These are phyloP conservation scores for Candida incommunis DNA, from an alignment of 805 yeast genomes.

Conservation along the genomic window DNA sequence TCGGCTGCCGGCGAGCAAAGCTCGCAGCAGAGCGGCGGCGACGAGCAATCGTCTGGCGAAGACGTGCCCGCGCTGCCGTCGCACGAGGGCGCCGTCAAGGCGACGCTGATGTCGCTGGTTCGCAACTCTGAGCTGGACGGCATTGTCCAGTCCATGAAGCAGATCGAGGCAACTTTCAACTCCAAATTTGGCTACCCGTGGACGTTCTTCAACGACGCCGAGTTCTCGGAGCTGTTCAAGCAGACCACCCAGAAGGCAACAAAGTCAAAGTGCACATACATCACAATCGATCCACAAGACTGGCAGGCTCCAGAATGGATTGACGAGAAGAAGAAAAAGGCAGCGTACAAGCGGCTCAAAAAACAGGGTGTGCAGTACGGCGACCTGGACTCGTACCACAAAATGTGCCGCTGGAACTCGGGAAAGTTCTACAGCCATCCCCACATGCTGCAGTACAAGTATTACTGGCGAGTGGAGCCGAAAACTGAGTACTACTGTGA, in stretches of 20 bases:
- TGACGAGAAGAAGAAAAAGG: conserved; percentile 25
- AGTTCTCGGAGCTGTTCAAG: conserved; percentile 47
- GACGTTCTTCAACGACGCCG: conserved; percentile 61
- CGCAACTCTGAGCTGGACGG: conserved; percentile 44
- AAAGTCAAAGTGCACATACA: conserved; percentile 32
- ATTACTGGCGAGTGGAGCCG: conserved; percentile 79
- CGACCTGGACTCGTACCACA: conserved; percentile 48
- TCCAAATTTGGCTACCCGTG: conserved; percentile 64
- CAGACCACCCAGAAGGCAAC: conserved; percentile 27
- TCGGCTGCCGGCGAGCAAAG: background rate
- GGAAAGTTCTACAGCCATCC: conserved; percentile 51
- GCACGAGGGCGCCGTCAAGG: conserved; percentile 36
- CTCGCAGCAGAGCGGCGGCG: too few relatives aligned
- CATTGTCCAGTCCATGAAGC: conserved; percentile 38
- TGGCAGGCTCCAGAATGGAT: conserved; percentile 53
- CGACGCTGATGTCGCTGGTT: conserved; percentile 63
- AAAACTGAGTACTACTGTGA: conserved; percentile 51
- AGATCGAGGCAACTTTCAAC: conserved; percentile 55
- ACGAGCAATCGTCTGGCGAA: background rate
- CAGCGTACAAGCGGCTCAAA: conserved; percentile 9
- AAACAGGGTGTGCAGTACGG: conserved; percentile 47
- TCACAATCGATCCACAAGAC: conserved; percentile 23
- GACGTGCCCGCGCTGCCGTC: background rate
- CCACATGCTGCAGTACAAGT: conserved; percentile 42
- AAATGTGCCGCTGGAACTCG: conserved; percentile 75